Evolutionary conservation across 768 basidiomycete species (phyloP).

Genomic region (Trichaptum fuscoviolaceum): DNA sequence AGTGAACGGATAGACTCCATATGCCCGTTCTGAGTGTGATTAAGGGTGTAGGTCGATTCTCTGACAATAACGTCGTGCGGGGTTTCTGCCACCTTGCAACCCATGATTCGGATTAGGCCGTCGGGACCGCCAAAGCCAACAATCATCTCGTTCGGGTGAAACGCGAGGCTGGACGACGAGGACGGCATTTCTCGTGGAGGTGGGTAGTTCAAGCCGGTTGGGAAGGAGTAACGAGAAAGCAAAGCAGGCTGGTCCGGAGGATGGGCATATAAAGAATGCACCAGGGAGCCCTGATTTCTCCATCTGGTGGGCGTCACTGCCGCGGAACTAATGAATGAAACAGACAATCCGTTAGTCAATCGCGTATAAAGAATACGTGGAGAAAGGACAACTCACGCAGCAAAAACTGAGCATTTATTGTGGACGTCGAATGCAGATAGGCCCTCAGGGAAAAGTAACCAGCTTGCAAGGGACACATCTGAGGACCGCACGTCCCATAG

Average conservation of each 20-base stretch:
- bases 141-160: slow-evolving; percentile 87
- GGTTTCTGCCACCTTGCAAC: slow-evolving; percentile 43
- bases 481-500: slow-evolving; percentile 82
- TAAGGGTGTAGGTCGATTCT: not conserved
- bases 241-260: slow-evolving; percentile 21
- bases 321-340: slow-evolving; percentile 41
- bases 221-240: slow-evolving; percentile 42
- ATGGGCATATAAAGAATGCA: slow-evolving; percentile 46
- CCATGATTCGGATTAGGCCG: slow-evolving; percentile 56
- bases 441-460: slow-evolving; percentile 65
- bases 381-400: slow-evolving; percentile 51
- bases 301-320: slow-evolving; percentile 53
- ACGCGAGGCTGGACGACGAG: slow-evolving; percentile 60
- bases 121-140: slow-evolving; percentile 70
- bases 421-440: slow-evolving; percentile 87
- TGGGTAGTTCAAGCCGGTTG: slow-evolving; percentile 50
- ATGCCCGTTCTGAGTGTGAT: not conserved
- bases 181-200: slow-evolving; percentile 54
- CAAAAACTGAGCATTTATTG: slow-evolving; percentile 75
- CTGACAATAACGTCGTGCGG: not conserved
- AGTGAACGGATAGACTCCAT: not conserved
- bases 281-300: slow-evolving; percentile 57
- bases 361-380: not conserved
- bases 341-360: slow-evolving; percentile 11
- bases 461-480: slow-evolving; percentile 52